Base-by-base conservation (phyloP, 78 protist genomes). In the Speleostelium caveatum region DNA sequence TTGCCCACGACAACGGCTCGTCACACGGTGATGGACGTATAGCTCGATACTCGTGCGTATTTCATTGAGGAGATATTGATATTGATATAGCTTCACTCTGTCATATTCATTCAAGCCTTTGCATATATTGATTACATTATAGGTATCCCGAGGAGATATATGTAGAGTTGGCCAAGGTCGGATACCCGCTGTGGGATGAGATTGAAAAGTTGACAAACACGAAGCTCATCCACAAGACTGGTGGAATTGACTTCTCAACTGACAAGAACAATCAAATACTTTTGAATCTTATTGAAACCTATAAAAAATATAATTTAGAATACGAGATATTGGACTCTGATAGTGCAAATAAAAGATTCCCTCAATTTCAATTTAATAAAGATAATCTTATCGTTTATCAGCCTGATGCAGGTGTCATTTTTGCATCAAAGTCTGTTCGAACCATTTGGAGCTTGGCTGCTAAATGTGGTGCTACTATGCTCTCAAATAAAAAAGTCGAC, bases 21-120 rank as follows among this genome's bases (percentile, higher is more conserved):
- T 72, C 78, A 72, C 78, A 72, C 51, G 78, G 78, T 35, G 79
- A 69, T 39, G 91, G 91, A n/a, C n/a, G 91, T 33, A 83, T 83
- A n/a, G 69, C 69, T 32, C 22, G 91, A 59, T 71, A 39, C 28
- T 56, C 72, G 17, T n/a, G n/a, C n/a, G n/a, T n/a, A n/a, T n/a
- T n/a, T n/a, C n/a, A n/a, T n/a, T n/a, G n/a, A n/a, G n/a, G n/a
- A n/a, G n/a, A n/a, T n/a, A n/a, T n/a, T n/a, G n/a, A n/a, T n/a
- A n/a, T n/a, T n/a, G n/a, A n/a, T n/a, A n/a, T n/a, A n/a, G n/a
- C n/a, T n/a, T n/a, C n/a, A n/a, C n/a, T n/a, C n/a, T n/a, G n/a
- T n/a, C n/a, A n/a, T n/a, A n/a, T n/a, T n/a, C n/a, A n/a, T n/a
- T n/a, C n/a, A n/a, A n/a, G n/a, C n/a, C n/a, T n/a, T n/a, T n/a